Base-by-base conservation (phyloP, 192 early-diverging fungal species). In the Thamnidium elegans region DNA sequence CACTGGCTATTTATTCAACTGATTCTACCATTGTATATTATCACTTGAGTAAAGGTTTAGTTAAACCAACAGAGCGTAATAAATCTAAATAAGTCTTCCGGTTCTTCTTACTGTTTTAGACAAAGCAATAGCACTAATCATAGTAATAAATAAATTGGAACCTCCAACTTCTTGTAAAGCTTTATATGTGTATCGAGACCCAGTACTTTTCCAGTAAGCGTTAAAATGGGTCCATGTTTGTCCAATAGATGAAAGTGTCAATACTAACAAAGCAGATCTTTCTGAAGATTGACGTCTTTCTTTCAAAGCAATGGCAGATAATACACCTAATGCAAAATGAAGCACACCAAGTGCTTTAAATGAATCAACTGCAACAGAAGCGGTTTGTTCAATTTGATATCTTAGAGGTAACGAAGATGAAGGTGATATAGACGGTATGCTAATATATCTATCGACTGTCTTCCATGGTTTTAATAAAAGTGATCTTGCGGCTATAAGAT, bases 21-120 rank as follows among this genome's bases (percentile, higher is more conserved):
- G 65, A 67, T 47, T 58, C 65, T 1, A 67, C 65, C 14, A 58
- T 55, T 3, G 30, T 67, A 1, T 67, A 67, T 58, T 67, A 67
- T 34, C 65, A 67, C 50, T 20, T 67, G 39, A 10, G 19, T 17
- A 50, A 39, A 20, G 65, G 65, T 7, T 54, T 67, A 7, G 55
- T 58, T 14, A 32, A 19, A 19, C 56, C 55, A 55, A 26, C 43
- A 0, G 21, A 67, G 30, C 36, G 53, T 4, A 47, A 48, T 48
- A 4, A 48, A 48, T 5, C 17, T 56, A 69, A 46, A 69, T 20
- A 23, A 63, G 30, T 45, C 55, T 42, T 15, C 68, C 68, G 19
- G 68, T 70, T 55, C 68, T 32, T 54, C 54, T 43, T 21, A 70
- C 55, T 39, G 68, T 70, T 26, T 70, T 70, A 36, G 31, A 7